phyloP scores from a whole-genome alignment of 108 stramenopile species.

The Nitzschia sp. region DNA sequence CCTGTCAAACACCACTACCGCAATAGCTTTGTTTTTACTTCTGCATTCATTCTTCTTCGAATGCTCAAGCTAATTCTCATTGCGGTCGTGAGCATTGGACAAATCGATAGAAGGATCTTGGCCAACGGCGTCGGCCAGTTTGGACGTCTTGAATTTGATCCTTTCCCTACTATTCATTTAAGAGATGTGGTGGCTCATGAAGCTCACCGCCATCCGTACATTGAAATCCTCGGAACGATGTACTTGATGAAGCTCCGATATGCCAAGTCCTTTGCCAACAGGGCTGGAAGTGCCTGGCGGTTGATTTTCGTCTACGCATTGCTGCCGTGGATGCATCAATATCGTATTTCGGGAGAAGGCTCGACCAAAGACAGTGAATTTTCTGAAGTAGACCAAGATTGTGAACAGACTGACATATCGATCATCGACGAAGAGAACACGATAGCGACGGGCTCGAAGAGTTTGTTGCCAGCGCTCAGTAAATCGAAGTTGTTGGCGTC shows the following conservation, averaged over 20 bases:
- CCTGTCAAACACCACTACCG: constrained; percentile 21
- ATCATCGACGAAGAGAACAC: no score
- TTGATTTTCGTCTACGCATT: constrained; percentile 45
- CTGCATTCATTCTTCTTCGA: constrained; percentile 38
- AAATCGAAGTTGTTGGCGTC: no score
- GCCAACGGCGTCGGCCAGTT: constrained; percentile 38
- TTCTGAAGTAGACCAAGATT: no score
- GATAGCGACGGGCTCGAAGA: no score
- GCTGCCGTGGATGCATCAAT: constrained; percentile 55
- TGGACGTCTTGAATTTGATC: constrained; percentile 18
- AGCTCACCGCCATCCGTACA: constrained; percentile 65
- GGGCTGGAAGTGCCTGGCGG: constrained; percentile 40
- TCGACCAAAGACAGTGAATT: no score
- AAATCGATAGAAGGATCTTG: constrained; percentile 56
- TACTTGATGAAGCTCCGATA: constrained; percentile 62
- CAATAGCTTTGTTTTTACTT: constrained; percentile 25
- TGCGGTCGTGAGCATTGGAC: constrained; percentile 40
- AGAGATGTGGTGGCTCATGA: constrained; percentile 41
- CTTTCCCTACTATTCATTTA: constrained; percentile 15
- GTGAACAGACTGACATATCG: no score
- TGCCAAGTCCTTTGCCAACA: constrained; percentile 44
- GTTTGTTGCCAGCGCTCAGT: no score
- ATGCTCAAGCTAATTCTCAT: constrained; percentile 40
- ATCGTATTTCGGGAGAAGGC: no score
- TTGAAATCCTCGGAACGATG: constrained; percentile 57